Conservation (phyloP, 495 filamentous ascomycete species). For the Schizothecium vesticola region DNA sequence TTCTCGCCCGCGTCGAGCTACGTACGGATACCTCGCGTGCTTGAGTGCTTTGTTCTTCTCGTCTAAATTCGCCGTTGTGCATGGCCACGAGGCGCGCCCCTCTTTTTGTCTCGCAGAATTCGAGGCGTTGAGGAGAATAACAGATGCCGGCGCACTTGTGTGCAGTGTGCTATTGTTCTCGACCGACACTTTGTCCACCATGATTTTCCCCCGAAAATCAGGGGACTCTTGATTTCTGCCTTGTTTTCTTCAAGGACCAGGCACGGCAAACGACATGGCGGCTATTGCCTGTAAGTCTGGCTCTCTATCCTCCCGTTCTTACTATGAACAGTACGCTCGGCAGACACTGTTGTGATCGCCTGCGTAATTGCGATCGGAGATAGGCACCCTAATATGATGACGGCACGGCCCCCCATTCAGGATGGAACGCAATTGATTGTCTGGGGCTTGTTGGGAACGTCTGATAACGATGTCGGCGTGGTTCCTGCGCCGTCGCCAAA, state of each 20-base stretch:
- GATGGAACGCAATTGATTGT: not conserved
- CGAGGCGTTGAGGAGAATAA: not conserved
- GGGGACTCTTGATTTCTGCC: not conserved
- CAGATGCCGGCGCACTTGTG: not conserved
- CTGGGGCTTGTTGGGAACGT: not conserved
- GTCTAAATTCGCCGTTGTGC: not conserved
- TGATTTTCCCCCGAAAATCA: not conserved
- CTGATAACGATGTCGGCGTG: not conserved
- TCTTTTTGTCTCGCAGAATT: not conserved
- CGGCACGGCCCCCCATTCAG: not conserved
- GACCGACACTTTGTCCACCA: slow-evolving; percentile 2
- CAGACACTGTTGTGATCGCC: not conserved
- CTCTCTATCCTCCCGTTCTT: not conserved
- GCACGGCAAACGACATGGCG: not conserved
- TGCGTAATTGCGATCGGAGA: not conserved
- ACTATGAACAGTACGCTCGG: not conserved
- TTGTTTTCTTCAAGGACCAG: not conserved
- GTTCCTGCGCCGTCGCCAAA: not conserved
- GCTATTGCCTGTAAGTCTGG: not conserved
- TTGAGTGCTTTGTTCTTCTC: not conserved
- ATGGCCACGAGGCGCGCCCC: not conserved
- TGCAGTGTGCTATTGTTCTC: slow-evolving; percentile 14
- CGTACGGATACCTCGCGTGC: not conserved
- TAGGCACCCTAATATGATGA: not conserved
- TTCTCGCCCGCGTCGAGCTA: not conserved